Evolutionary conservation across 176 grass and related monocot genomes (phyloP).

Genomic region (Oryza nivara): DNA sequence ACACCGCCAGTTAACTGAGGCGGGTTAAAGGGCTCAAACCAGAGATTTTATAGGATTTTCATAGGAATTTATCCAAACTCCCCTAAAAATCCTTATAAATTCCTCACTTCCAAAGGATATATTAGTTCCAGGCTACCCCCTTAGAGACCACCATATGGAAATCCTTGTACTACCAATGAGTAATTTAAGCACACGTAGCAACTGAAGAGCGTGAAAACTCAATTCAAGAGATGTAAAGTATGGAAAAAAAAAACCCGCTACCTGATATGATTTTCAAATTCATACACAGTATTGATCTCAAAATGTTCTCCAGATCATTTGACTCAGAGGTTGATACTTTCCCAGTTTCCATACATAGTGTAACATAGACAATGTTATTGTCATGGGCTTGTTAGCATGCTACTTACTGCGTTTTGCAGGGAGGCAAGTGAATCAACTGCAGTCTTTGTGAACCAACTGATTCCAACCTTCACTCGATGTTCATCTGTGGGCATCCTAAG

Average conservation of each 20-base stretch:
- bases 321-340: conserved; percentile 1
- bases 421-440: conserved; percentile 69
- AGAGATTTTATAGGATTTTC: neutral
- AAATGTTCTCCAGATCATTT: neutral
- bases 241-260: neutral
- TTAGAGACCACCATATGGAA: neutral
- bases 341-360: neutral
- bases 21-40: neutral
- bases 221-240: neutral
- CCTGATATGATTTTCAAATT: neutral
- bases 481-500: conserved; percentile 93
- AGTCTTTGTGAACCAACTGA: conserved; percentile 89
- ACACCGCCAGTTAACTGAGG: neutral
- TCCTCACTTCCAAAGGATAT: no score
- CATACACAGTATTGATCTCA: neutral
- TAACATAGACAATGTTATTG: neutral
- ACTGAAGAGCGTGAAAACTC: neutral
- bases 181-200: neutral
- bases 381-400: conserved; percentile 56
- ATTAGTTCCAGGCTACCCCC: neutral
- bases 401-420: conserved; percentile 72
- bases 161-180: neutral
- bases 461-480: conserved; percentile 83
- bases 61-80: neutral
- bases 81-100: neutral